Conservation (phyloP, 345 rosid species). For the Heritiera fomes region DNA sequence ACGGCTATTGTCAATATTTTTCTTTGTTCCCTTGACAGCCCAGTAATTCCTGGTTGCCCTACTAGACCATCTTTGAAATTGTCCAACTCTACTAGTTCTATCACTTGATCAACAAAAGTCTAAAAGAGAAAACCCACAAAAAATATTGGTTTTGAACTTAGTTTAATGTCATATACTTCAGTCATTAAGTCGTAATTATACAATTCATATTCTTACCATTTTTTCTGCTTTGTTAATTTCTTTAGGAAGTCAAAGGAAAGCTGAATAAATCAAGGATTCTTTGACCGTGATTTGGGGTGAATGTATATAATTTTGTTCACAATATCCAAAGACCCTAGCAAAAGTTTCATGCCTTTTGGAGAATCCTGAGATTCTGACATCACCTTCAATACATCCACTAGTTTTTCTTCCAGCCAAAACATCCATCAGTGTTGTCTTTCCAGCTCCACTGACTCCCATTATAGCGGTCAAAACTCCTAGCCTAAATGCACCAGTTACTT, state of each 20-base stretch:
- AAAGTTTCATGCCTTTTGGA: slow-evolving; percentile 85
- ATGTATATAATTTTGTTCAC: slow-evolving; percentile 86
- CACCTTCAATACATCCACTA: slow-evolving; percentile 91
- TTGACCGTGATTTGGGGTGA: slow-evolving; percentile 85
- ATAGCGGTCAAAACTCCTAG: slow-evolving; percentile 90
- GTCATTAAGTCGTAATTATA: too few relatives aligned
- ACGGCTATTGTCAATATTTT: slow-evolving; percentile 83
- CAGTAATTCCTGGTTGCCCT: slow-evolving; percentile 69
- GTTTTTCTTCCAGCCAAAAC: slow-evolving; percentile 91
- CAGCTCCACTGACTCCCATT: slow-evolving; percentile 98
- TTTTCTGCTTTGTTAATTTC: slow-evolving; percentile 74
- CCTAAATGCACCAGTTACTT: slow-evolving; percentile 79
- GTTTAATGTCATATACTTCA: too few relatives aligned
- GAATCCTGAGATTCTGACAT: slow-evolving; percentile 77
- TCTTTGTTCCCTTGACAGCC: slow-evolving; percentile 81
- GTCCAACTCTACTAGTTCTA: slow-evolving; percentile 60
- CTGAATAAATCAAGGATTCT: slow-evolving; percentile 87
- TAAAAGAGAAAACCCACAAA: slow-evolving; percentile 22
- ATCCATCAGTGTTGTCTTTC: slow-evolving; percentile 95
- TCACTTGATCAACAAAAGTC: slow-evolving; percentile 70
- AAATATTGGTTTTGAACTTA: not conserved
- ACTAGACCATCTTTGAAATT: slow-evolving; percentile 62
- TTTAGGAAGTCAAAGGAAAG: slow-evolving; percentile 77
- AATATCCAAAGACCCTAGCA: slow-evolving; percentile 89
- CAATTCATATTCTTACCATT: slow-evolving; percentile 45